Base-by-base conservation (phyloP, 768 basidiomycete genomes). In the Kwoniella pini region DNA sequence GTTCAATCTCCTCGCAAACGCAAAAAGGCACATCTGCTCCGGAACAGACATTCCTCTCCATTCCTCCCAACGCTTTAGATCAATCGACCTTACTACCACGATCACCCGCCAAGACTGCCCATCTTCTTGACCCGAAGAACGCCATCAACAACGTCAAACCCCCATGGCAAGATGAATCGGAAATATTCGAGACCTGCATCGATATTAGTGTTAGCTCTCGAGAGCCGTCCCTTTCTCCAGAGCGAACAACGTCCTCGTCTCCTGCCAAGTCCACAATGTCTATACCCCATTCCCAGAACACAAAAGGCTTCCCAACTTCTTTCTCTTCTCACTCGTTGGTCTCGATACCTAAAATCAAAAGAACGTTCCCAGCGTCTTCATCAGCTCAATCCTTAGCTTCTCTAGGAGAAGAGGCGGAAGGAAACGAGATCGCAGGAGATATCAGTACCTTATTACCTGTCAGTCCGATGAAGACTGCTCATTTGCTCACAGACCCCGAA, bases 341-440 rank as follows among this genome's bases (percentile, higher is more conserved):
- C 0, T 1, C 33, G 13, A 4, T 53, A 2, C 43, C 54, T 11
- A 55, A 44, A 12, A 45, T 48, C 4, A 65, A 60, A 30, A 46
- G 68, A 1, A 63, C 57, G 13, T 69, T 69, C 57, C 68, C 68
- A 26, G 57, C 68, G 15, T 70, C 68, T 2, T 61, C 63, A 9
- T 70, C 68, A 33, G 68, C 28, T 22, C 54, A 57, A 31, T 61
- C 64, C 7, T 50, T 70, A 10, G 53, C 64, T 12, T 62, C 59
- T 4, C 49, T 70, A 3, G 57, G 54, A 9, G 68, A 69, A 7
- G 33, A 63, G 64, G 63, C 11, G 19, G 24, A 21, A 63, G 56
- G 19, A 19, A 44, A 19, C n/a, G n/a, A n/a, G 42, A n/a, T 33
- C 19, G 19, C 6, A 28, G 38, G 36, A 3, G 63, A 64, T 9